phyloP scores from a whole-genome alignment of 139 green algal species.

The Asterochloris sp. region DNA sequence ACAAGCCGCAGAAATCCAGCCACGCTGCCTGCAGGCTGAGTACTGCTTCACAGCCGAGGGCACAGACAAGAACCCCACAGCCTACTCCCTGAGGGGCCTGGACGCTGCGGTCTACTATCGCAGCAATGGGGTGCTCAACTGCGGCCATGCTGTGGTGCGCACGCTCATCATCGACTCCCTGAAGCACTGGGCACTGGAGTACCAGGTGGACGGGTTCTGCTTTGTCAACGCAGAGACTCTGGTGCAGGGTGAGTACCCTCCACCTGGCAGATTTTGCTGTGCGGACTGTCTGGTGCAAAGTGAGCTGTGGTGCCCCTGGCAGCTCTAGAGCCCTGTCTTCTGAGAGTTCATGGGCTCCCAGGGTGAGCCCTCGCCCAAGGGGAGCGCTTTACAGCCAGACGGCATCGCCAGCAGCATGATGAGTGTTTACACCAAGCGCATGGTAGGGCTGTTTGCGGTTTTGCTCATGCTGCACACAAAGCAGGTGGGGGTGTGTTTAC shows the following conservation, averaged over 20 bases:
- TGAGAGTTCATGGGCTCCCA: too few relatives aligned
- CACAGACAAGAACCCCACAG: conserved; percentile 37
- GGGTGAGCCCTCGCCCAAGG: too few relatives aligned
- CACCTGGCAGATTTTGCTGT: neutral
- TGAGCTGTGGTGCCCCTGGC: conserved; percentile 1
- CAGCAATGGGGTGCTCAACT: conserved; percentile 58
- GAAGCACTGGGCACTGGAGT: conserved; percentile 64
- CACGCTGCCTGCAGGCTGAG: conserved; percentile 49
- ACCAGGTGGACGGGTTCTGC: conserved; percentile 74
- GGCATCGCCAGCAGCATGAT: too few relatives aligned
- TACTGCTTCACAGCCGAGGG: conserved; percentile 75
- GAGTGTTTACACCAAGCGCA: too few relatives aligned
- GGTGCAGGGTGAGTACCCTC: conserved; percentile 34
- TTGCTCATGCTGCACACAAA: too few relatives aligned
- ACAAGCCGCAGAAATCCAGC: too few relatives aligned
- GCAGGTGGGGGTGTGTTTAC: too few relatives aligned
- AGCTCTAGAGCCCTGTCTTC: neutral
- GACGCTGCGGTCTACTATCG: conserved; percentile 68
- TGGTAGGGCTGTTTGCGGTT: too few relatives aligned
- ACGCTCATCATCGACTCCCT: conserved; percentile 52
- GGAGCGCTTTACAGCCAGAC: too few relatives aligned
- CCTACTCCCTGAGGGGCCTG: conserved; percentile 52
- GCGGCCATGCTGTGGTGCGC: conserved; percentile 60
- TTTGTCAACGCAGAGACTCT: conserved; percentile 83
- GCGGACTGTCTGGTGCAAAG: conserved; percentile 16